Base-by-base conservation (phyloP, 2,329 filamentous ascomycete genomes). In the Fusarium secorum region DNA sequence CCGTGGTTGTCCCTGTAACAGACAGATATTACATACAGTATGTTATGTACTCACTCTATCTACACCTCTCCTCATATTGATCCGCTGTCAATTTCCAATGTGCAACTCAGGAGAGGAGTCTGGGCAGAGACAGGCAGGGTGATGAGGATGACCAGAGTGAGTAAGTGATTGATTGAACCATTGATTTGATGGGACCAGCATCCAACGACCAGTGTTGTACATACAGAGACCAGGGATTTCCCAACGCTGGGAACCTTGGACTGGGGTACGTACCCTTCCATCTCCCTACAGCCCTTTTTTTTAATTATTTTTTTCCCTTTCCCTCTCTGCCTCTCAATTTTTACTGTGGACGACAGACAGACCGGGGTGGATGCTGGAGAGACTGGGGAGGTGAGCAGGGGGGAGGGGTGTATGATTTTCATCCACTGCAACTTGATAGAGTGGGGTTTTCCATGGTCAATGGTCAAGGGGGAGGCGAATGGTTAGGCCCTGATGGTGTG, bases 281-380 rank as follows among this genome's bases (percentile, higher is more conserved):
- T 38, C 42, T 57, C 39, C 41, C 36, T 64, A 51, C 54, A 60
- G 52, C 53, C 56, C 52, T 61, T 70, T 51, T 58, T 42, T 42
- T 39, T 60, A 67, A 51, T 67, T 52, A n/a, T 51, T 70, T 70
- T 51, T 64, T 70, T 58, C 28, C 53, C 41, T 49, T 41, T 35
- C 30, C 39, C 42, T 52, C 68, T 54, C 36, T 35, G 26, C 39
- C 42, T 52, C 68, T 54, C 36, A 54, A 52, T 60, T 64, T 60
- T 70, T 61, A 51, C 63, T 67, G 67, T 70, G 68, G 57, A 70
- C 54, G 44, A 59, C 58, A 70, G 61, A 51, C 45, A 66, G 72
- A 68, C 72, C 67, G 70, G 72, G 69, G 72, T 72, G 58, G 58
- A 54, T 61, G 74, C 72, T 74, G 72, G 72, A 69, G 69, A 74